Percentiles rank a stretch among this genome's conserved stretches.
Conservation (phyloP, 2,329 filamentous ascomycete species). For the Trichoderma lentiforme region DNA sequence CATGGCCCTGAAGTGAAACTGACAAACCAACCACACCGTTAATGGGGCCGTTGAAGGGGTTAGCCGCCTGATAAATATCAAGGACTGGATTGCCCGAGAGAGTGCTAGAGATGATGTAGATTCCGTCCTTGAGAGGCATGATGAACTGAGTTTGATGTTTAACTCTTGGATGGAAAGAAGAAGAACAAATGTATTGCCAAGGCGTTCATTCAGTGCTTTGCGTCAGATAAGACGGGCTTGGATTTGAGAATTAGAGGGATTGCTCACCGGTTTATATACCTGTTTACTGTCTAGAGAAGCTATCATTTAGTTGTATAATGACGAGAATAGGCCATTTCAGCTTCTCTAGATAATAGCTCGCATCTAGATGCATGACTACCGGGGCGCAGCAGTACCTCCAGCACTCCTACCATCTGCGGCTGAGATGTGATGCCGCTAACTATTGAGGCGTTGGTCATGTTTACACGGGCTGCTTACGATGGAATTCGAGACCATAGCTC, state of each 20-base stretch:
- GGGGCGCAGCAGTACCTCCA: background rate
- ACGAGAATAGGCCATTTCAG: background rate
- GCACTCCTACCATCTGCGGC: background rate
- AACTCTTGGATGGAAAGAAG: background rate
- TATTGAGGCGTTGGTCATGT: background rate
- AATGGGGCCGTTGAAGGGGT: background rate
- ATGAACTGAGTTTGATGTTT: background rate
- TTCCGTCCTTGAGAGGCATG: slow-evolving; percentile 3
- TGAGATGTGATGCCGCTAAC: background rate
- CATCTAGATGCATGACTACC: background rate
- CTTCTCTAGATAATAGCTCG: background rate
- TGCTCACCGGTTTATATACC: background rate
- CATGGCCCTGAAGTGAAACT: background rate
- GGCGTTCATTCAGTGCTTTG: background rate
- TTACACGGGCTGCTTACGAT: background rate
- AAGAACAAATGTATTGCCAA: background rate
- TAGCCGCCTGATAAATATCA: background rate
- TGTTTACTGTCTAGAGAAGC: background rate
- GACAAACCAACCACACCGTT: background rate
- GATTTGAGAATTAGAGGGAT: background rate
- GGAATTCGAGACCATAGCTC: background rate
- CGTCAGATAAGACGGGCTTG: background rate
- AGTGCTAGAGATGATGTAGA: background rate
- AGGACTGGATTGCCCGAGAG: background rate
- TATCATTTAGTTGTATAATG: background rate